Conservation (phyloP, 768 basidiomycete genomes). For the Lactarius hatsudake region DNA sequence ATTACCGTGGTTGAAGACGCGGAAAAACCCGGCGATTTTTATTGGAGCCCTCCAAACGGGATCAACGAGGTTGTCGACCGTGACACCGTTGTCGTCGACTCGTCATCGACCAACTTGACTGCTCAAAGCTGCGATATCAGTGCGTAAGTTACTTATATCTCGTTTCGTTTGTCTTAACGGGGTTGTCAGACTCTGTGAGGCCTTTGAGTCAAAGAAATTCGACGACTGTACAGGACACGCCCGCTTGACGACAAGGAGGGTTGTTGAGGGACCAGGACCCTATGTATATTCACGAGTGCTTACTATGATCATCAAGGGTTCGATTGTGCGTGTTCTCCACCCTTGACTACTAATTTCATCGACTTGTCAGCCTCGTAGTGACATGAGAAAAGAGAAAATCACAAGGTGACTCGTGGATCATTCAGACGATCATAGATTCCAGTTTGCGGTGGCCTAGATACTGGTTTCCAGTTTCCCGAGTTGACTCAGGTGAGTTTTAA, state of each 20-base stretch:
- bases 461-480: constrained; percentile 95
- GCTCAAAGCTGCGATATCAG: constrained; percentile 16
- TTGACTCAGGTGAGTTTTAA: constrained; percentile 91
- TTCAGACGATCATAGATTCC: constrained; percentile 92
- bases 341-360: neutral
- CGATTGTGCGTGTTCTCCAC: constrained; percentile 52
- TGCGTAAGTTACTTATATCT: constrained; percentile 13
- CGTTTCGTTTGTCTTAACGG: neutral
- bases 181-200: constrained; percentile 5
- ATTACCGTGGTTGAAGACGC: neutral
- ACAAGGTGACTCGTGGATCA: constrained; percentile 97
- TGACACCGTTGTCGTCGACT: constrained; percentile 4
- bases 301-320: constrained; percentile 95
- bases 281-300: constrained; percentile 83
- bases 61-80: neutral
- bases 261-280: constrained; percentile 88
- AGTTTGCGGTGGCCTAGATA: constrained; percentile 94
- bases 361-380: constrained; percentile 70
- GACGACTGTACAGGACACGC: constrained; percentile 77
- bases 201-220: constrained; percentile 35
- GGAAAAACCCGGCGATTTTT: neutral
- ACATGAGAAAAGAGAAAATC: constrained; percentile 95
- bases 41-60: neutral
- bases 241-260: constrained; percentile 87
- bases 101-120: constrained; percentile 1